Evolutionary conservation across 306 rosid genomes (phyloP), one percentile per base, ranked within the genome.

Genomic region (Pyrus betulifolia): DNA sequence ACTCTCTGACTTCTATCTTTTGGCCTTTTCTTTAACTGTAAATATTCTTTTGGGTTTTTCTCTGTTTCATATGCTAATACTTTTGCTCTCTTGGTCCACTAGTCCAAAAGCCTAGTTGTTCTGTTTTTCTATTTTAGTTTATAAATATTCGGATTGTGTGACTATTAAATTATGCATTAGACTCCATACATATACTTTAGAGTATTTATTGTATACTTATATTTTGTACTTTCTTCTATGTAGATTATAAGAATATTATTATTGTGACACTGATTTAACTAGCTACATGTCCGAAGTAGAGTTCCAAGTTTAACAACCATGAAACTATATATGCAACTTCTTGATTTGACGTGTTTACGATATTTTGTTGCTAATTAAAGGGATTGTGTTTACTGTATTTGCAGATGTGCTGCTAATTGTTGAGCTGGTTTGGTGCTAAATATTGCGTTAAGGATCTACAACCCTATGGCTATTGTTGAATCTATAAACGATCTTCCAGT

Each of bases 391-490:
- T 13, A 21, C 71, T 51, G 49, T 62, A 55, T 77, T 52, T n/a
- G 52, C 76, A 77, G 84, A 76, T 44, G 68, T 23, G 10, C 40
- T 21, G 23, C 66, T 59, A 42, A 74, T 60, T 42, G 57, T 31
- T 72, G 18, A 68, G 65, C 68, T 40, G 35, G 17, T 54, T 40
- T 21, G 18, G 17, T 33, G 44, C 22, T 31, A 40, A 58, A 54
- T 31, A 15, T 6, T 54, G 30, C 44, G 11, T 25, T 71, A 25
- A 8, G 58, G 66, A 59, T 73, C 22, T 42, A 67, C 38, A 21
- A 69, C 45, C 59, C 38, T n/a, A 89, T 95, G 99, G 88, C 70
- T 74, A 80, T 89, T 65, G 85, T 95, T 74, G 97, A 90, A 85
- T 89, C 96, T 31, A 70, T 89, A 80, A 76, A 66, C 35, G 84